Evolutionary conservation across 768 basidiomycete genomes (phyloP).

Genomic region (Omphalotus guepiniiformis): DNA sequence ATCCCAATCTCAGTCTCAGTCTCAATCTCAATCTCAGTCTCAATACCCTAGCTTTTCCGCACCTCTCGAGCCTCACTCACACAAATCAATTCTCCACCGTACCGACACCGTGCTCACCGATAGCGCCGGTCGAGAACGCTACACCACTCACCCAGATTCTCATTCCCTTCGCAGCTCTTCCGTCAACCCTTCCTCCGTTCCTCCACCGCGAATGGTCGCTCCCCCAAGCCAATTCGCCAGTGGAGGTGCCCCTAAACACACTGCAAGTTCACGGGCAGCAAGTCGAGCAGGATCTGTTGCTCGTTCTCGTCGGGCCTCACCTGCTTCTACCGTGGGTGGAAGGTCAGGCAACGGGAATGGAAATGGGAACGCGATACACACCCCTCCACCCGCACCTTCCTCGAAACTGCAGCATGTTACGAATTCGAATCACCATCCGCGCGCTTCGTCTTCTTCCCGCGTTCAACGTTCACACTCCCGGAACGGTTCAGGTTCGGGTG

Average conservation of each 20-base stretch:
- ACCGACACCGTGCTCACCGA: constrained; percentile 6
- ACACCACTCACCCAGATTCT: no score
- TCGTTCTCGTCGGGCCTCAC: constrained; percentile 1
- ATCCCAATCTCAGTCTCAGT: neutral
- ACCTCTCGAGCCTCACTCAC: neutral
- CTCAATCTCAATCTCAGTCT: neutral
- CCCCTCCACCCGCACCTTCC: no score
- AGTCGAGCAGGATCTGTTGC: constrained; percentile 4
- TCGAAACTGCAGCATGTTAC: no score
- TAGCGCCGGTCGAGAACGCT: neutral
- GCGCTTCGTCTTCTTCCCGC: constrained; percentile 1
- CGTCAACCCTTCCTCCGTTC: neutral
- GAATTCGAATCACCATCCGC: no score
- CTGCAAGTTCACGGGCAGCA: constrained; percentile 1
- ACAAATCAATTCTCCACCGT: constrained; percentile 3
- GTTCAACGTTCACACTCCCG: neutral
- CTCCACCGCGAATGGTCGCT: neutral
- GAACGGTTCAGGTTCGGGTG: no score
- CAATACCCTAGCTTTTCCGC: neutral
- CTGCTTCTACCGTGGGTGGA: neutral
- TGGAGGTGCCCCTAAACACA: neutral
- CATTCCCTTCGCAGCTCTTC: neutral
- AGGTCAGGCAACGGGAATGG: neutral
- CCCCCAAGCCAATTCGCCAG: neutral
- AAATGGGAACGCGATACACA: no score